Percentiles rank a stretch among this genome's conserved stretches.
Evolutionary conservation across 148 eudicot species (phyloP).

Genomic region (Salicornia ramosissima): DNA sequence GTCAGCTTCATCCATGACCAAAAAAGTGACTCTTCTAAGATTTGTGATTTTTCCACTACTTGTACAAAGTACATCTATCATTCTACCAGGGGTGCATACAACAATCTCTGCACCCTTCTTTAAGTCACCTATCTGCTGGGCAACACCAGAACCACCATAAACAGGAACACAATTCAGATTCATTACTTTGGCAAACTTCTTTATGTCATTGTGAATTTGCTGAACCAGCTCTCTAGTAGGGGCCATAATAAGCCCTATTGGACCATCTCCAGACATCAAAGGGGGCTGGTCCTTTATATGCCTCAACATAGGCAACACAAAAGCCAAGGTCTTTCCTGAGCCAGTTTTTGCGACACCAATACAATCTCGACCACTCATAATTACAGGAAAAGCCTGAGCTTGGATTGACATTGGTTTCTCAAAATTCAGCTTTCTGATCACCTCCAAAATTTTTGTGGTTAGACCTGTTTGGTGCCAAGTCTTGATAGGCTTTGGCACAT

Average conservation of each 20-base stretch:
- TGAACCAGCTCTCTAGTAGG: slow-evolving; percentile 86
- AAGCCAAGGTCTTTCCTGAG: slow-evolving; percentile 79
- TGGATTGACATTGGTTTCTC: slow-evolving; percentile 90
- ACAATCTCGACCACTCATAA: slow-evolving; percentile 88
- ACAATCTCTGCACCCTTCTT: slow-evolving; percentile 79
- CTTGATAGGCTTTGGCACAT: slow-evolving; percentile 71
- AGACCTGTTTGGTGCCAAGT: slow-evolving; percentile 83
- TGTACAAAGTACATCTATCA: slow-evolving; percentile 79
- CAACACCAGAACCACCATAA: slow-evolving; percentile 82
- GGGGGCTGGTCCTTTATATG: slow-evolving; percentile 83
- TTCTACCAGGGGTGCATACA: slow-evolving; percentile 87
- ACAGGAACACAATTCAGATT: slow-evolving; percentile 77
- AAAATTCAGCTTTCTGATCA: slow-evolving; percentile 58
- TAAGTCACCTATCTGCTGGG: slow-evolving; percentile 73
- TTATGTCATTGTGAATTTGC: slow-evolving; percentile 74
- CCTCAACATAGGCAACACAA: slow-evolving; percentile 81
- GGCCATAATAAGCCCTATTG: slow-evolving; percentile 81
- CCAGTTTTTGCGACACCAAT: slow-evolving; percentile 86
- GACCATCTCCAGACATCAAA: slow-evolving; percentile 76
- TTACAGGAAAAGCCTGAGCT: slow-evolving; percentile 72
- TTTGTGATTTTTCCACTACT: slow-evolving; percentile 78
- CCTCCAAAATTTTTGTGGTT: slow-evolving; percentile 59
- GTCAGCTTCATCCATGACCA: slow-evolving; percentile 92
- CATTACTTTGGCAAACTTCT: slow-evolving; percentile 62
- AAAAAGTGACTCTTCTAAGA: slow-evolving; percentile 70